Evolutionary conservation across 1,284 basidiomycete species (phyloP), one percentile per base, ranked within the genome.

Genomic region (Ustilago hordei): DNA sequence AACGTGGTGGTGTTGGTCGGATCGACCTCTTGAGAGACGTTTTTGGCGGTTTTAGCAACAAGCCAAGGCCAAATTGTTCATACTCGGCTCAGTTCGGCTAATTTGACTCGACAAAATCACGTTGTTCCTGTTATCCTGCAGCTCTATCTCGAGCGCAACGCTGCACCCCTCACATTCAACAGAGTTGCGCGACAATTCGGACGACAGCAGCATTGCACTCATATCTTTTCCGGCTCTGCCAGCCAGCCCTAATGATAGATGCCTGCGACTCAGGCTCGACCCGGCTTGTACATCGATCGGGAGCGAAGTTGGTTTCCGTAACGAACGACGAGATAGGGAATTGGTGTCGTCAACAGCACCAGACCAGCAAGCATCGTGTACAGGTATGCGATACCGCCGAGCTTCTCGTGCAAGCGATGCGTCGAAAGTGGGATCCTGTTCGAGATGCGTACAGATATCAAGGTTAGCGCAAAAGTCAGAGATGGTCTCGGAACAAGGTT

Each of bases 291-390:
- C 62, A 69, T 55, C 45, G 65, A 69, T 32, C 71, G 65, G 38
- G 58, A 53, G 12, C 71, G 71, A 17, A 74, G 54, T 35, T 35
- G 13, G 17, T 58, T 62, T 3, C 71, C 71, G 35, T 36, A 74
- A 13, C 60, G 58, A 36, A 55, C 58, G 13, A 70, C 54, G 7
- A 67, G 45, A 23, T 60, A 55, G 1, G 74, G 74, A 0, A 71
- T 56, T 3, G 74, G 69, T 7, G 56, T 48, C 8, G 69, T 66
- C 28, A 76, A 47, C 36, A 72, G 11, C 48, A 68, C 64, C 13
- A 76, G 63, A 13, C 62, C 69, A 4, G 62, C 74, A 11, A 76
- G 65, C 65, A 66, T 55, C 3, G 74, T 76, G 60, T 72, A 71
- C 9, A 72, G 64, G 28, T 61, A 65, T 5, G 52, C 59, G 13